phyloP scores from a whole-genome alignment of 495 filamentous ascomycete genomes.

The Pyronema omphalodes region DNA sequence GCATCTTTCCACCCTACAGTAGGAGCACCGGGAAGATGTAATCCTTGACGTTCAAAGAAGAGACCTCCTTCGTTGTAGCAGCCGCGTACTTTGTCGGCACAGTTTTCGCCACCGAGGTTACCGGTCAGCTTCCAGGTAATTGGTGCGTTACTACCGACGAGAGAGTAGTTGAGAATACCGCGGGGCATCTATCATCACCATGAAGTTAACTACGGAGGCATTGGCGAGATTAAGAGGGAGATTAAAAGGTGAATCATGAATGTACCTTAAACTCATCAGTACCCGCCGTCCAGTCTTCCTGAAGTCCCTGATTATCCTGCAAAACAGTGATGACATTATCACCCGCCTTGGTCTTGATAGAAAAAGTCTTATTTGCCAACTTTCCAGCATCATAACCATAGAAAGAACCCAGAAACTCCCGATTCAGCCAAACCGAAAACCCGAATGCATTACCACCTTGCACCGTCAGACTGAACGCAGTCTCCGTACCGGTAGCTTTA shows the following conservation, averaged over 20 bases:
- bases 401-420: slow-evolving; percentile 37
- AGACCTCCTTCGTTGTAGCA: slow-evolving; percentile 55
- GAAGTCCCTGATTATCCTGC: slow-evolving; percentile 53
- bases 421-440: slow-evolving; percentile 38
- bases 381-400: slow-evolving; percentile 31
- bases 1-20: slow-evolving; percentile 21
- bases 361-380: slow-evolving; percentile 36
- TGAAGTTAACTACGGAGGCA: too few relatives aligned
- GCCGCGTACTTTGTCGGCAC: slow-evolving; percentile 44
- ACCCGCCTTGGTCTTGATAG: slow-evolving; percentile 35
- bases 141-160: slow-evolving; percentile 29
- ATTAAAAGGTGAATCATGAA: too few relatives aligned
- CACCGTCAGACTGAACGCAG: slow-evolving; percentile 34
- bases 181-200: slow-evolving; percentile 30
- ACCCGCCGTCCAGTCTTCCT: slow-evolving; percentile 43
- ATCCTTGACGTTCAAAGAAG: slow-evolving; percentile 28
- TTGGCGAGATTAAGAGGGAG: too few relatives aligned
- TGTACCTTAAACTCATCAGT: slow-evolving; percentile 40
- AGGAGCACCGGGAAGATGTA: slow-evolving; percentile 28
- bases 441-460: slow-evolving; percentile 47
- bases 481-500: slow-evolving; percentile 43
- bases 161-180: slow-evolving; percentile 44
- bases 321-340: slow-evolving; percentile 42
- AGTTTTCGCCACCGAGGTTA: slow-evolving; percentile 57
- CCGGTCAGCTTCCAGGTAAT: slow-evolving; percentile 64